Evolutionary conservation across 768 basidiomycete genomes (phyloP).

Genomic region (Tricholoma hemisulphureum): DNA sequence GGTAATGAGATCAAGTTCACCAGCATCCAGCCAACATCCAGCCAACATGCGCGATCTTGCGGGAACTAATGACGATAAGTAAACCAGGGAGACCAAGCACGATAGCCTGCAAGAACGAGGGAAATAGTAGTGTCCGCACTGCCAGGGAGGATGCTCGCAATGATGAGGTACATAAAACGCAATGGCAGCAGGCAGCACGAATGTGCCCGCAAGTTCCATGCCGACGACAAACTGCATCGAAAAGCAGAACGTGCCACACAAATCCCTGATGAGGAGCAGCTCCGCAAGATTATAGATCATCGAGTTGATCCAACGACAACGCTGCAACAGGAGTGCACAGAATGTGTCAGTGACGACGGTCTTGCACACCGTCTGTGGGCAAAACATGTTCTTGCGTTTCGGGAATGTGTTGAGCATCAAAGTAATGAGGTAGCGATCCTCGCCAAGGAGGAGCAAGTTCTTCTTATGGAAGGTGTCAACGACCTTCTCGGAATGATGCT

Average conservation of each 20-base stretch:
- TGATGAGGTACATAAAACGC: constrained; percentile 90
- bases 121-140: constrained; percentile 81
- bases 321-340: constrained; percentile 88
- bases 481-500: constrained; percentile 99
- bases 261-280: constrained; percentile 88
- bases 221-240: constrained; percentile 99
- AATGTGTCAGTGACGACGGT: constrained; percentile 98
- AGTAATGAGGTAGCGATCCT: constrained; percentile 98
- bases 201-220: constrained; percentile 96
- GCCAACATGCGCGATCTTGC: constrained; percentile 90
- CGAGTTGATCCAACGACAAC: constrained; percentile 99
- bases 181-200: constrained; percentile 96
- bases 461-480: constrained; percentile 99
- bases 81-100: constrained; percentile 95
- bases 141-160: constrained; percentile 81
- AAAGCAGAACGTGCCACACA: constrained; percentile 99
- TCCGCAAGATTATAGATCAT: constrained; percentile 97
- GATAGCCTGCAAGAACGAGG: constrained; percentile 86
- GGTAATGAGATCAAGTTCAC: constrained; percentile 90
- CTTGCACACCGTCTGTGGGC: constrained; percentile 98
- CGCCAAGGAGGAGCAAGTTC: constrained; percentile 93
- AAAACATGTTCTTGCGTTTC: constrained; percentile 98
- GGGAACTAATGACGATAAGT: constrained; percentile 92
- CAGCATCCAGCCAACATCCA: too few species aligned
- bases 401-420: constrained; percentile 99